These are phyloP conservation scores for Letharia lupina DNA, from an alignment of 495 filamentous ascomycete genomes.

Conservation along the genomic window DNA sequence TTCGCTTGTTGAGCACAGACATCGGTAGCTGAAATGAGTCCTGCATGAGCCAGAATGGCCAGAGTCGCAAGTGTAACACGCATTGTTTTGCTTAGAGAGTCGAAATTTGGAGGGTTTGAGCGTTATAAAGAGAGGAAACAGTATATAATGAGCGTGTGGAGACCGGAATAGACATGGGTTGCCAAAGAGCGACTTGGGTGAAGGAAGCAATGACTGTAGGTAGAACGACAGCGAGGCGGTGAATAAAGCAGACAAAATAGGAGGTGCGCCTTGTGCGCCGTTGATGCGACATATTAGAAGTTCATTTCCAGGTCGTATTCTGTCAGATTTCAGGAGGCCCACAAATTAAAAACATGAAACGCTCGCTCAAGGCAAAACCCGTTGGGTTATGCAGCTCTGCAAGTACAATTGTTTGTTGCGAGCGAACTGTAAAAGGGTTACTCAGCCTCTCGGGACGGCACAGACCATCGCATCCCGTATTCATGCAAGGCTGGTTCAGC, in stretches of 20 bases:
- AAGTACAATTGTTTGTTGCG: too few relatives aligned
- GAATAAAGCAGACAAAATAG: not conserved
- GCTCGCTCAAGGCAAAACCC: not conserved
- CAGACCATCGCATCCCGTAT: not conserved
- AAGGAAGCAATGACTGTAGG: not conserved
- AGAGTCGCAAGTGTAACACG: not conserved
- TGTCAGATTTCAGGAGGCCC: not conserved
- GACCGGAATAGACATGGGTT: not conserved
- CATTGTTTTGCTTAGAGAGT: not conserved
- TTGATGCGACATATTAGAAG: not conserved
- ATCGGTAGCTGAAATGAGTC: constrained; percentile 1
- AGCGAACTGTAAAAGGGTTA: too few relatives aligned
- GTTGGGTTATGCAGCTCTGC: too few relatives aligned
- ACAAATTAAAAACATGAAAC: constrained; percentile 3
- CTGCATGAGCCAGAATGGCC: not conserved
- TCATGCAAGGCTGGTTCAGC: not conserved
- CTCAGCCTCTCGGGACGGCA: too few relatives aligned
- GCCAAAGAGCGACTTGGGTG: not conserved
- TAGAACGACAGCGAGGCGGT: not conserved
- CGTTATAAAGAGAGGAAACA: not conserved
- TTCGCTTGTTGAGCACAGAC: constrained; percentile 1
- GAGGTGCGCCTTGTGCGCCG: not conserved
- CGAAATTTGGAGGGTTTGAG: not conserved
- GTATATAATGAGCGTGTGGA: not conserved
- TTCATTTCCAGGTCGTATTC: not conserved